Conservation (phyloP, 192 early-diverging fungal genomes). For the Entrophospora sp. region DNA sequence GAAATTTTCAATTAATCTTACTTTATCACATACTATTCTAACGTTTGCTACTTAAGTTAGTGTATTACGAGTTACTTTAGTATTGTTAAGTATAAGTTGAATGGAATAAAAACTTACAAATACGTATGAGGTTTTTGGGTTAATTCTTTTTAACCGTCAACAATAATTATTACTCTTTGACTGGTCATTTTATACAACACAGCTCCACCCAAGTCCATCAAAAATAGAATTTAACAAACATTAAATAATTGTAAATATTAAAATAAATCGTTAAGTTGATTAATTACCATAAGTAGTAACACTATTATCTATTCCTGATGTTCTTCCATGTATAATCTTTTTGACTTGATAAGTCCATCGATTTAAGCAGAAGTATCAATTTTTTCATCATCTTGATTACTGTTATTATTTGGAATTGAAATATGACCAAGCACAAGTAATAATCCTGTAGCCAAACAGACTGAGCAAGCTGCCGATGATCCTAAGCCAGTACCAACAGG, state of each 20-base stretch:
- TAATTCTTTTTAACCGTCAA: no score
- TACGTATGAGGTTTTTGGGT: not conserved
- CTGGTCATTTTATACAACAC: conserved; percentile 59
- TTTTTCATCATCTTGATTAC: conserved; percentile 20
- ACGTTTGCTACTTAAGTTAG: conserved; percentile 78
- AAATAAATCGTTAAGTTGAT: no score
- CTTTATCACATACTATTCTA: conserved; percentile 43
- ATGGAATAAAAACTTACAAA: conserved; percentile 49
- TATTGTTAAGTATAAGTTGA: conserved; percentile 81
- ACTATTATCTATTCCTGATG: conserved; percentile 92
- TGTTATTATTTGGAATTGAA: not conserved
- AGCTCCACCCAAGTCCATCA: no score
- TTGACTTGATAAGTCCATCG: conserved; percentile 87
- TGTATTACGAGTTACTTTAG: conserved; percentile 83
- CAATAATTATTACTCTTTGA: no score
- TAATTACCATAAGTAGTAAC: conserved; percentile 71
- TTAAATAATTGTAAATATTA: no score
- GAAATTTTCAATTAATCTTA: conserved; percentile 13
- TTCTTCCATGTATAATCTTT: conserved; percentile 90
- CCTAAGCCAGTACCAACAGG: conserved; percentile 94
- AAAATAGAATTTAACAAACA: no score
- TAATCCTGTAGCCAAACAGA: conserved; percentile 68
- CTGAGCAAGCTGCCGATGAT: conserved; percentile 88
- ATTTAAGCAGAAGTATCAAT: conserved; percentile 51
- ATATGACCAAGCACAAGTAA: conserved; percentile 46